Conservation (phyloP, 73 alveolate species). For the Tetrahymena elliotti region DNA sequence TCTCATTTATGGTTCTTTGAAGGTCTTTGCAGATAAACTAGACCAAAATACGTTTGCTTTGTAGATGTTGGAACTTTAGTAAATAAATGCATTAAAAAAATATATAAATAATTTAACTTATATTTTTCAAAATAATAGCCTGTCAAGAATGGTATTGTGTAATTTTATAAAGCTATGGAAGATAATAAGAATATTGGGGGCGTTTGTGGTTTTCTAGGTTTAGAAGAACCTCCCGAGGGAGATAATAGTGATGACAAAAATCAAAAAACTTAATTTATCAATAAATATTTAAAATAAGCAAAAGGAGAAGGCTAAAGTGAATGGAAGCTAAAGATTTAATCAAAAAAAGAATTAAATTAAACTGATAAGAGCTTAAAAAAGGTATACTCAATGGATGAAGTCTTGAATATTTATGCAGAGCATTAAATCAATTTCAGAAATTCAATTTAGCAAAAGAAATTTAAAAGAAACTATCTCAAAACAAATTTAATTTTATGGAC, state of each 20-base stretch:
- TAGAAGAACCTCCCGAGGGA: not conserved
- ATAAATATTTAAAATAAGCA: not conserved
- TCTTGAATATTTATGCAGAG: not conserved
- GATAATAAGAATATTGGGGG: conserved; percentile 27
- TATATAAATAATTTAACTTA: not conserved
- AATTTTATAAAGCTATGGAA: conserved; percentile 21
- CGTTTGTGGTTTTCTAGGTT: conserved; percentile 28
- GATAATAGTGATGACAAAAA: not conserved
- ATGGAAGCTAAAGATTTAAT: not conserved
- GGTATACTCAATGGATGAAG: not conserved
- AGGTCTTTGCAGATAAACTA: conserved; percentile 22
- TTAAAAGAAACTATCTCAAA: not conserved
- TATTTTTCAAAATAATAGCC: not conserved
- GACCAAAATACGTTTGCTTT: conserved; percentile 20
- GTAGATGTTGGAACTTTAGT: conserved; percentile 33
- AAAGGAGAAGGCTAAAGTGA: not conserved
- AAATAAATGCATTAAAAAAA: not conserved
- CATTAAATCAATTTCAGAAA: not conserved
- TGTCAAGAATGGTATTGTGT: not conserved
- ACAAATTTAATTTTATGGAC: not conserved
- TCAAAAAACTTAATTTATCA: not conserved
- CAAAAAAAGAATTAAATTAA: not conserved
- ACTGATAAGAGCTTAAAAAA: not conserved
- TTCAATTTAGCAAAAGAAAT: not conserved
- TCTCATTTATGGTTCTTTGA: conserved; percentile 45